Conservation (phyloP, 2,329 filamentous ascomycete species). For the Colletotrichum truncatum region DNA sequence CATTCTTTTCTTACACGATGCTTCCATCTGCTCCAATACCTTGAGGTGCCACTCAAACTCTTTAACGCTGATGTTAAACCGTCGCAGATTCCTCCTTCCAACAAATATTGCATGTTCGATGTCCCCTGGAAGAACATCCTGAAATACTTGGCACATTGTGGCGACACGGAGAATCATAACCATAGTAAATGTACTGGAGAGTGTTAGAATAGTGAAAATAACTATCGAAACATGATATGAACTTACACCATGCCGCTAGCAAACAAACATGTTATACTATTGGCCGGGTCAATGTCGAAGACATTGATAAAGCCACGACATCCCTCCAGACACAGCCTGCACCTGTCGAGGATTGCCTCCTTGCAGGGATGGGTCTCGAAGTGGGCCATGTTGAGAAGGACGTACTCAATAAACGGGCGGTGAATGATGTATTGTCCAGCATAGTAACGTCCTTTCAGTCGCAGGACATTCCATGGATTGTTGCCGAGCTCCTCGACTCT, state of each 20-base stretch:
- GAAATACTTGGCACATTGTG: conserved; percentile 28
- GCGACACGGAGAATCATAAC: conserved; percentile 35
- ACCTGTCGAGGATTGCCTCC: conserved; percentile 34
- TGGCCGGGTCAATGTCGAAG: conserved; percentile 36
- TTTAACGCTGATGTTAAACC: conserved; percentile 33
- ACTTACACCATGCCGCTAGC: conserved; percentile 42
- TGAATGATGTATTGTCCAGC: conserved; percentile 42
- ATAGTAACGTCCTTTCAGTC: conserved; percentile 39
- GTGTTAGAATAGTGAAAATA: background rate
- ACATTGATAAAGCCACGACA: conserved; percentile 39
- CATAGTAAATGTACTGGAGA: conserved; percentile 37
- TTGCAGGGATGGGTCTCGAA: conserved; percentile 36
- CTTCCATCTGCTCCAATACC: conserved; percentile 32
- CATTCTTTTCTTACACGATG: conserved; percentile 10
- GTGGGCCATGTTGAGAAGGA: conserved; percentile 35
- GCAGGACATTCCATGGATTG: conserved; percentile 41
- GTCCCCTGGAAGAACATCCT: conserved; percentile 29
- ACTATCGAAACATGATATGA: accelerated
- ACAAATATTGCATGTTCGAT: conserved; percentile 32
- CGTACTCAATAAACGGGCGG: conserved; percentile 40
- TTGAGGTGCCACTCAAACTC: conserved; percentile 35
- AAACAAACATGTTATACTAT: conserved; percentile 38
- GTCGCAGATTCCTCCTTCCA: conserved; percentile 32
- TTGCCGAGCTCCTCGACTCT: conserved; percentile 32
- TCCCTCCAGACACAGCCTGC: conserved; percentile 35